Base-by-base conservation (phyloP, 1,284 basidiomycete genomes). In the Irpex sp. region DNA sequence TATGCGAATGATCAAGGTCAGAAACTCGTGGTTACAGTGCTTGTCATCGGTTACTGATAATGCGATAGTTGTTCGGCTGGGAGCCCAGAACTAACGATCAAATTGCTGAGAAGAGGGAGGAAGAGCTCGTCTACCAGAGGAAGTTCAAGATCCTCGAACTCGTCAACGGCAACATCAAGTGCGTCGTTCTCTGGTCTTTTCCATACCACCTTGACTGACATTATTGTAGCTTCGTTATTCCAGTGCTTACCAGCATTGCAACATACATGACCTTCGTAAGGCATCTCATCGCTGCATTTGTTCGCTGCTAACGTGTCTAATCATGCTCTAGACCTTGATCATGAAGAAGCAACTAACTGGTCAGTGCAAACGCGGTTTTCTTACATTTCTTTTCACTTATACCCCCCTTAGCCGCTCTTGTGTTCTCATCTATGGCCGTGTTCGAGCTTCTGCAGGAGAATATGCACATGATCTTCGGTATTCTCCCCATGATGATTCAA, bases 181-280 rank as follows among this genome's bases (percentile, higher is more conserved):
- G 50, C 56, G 75, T 69, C 47, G 72, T 68, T 5, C 31, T 54
- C 9, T 7, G 9, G 5, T 6, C 26, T 7, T 1, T n/a, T 35
- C 53, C 3, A 5, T 50, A 11, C 19, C 19, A 1, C 1, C 3
- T 33, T 21, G 9, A 9, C 33, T 54, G 6, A 54, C 26, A 31
- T 3, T 58, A 21, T 8, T 33, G 19, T 21, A 54, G 53, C 53
- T 54, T 54, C 26, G 6, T 54, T 26, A 82, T 89, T 39, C 87
- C 89, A 1, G 75, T 87, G 2, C 67, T 85, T 49, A 86, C 84
- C 5, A 90, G 90, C 81, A 72, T 85, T 43, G 80, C 80, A 17
- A 88, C 88, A 1, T 90, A 85, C 68, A 81, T 82, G 13, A 81
- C 83, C 49, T 88, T 81, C 68, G 71, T 72, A 58, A 57, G 70